These are phyloP conservation scores for Sporothrix brasiliensis DNA, from an alignment of 2,329 filamentous ascomycete genomes.

Conservation along the genomic window DNA sequence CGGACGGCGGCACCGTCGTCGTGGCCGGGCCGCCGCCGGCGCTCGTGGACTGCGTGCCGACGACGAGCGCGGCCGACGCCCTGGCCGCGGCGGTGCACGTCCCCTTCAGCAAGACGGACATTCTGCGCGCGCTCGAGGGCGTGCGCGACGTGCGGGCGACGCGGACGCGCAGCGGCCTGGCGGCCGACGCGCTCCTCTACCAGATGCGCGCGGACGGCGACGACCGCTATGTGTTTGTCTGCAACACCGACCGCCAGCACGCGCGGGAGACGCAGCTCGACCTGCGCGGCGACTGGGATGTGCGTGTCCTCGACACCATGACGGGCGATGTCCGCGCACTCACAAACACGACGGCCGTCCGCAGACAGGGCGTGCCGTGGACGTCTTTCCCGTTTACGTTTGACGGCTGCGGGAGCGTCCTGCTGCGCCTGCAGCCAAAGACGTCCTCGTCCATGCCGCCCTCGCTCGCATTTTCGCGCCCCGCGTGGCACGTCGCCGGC, in stretches of 20 bases:
- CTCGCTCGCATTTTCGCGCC: not conserved
- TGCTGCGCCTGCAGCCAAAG: constrained; percentile 8
- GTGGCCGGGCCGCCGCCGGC: not conserved
- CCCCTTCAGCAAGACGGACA: constrained; percentile 3
- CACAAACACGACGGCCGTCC: not conserved
- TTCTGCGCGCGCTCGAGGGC: not conserved
- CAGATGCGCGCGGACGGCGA: constrained; percentile 16
- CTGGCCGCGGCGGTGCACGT: not conserved
- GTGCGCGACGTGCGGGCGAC: constrained; percentile 7
- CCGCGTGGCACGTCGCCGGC: constrained; percentile 5
- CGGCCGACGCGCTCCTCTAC: not conserved
- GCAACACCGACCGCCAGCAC: constrained; percentile 13
- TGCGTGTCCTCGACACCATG: constrained; percentile 2
- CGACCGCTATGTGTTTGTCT: constrained; percentile 6
- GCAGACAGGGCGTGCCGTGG: not conserved
- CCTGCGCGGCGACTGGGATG: constrained; percentile 8
- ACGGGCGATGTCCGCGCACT: not conserved
- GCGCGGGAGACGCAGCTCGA: not conserved
- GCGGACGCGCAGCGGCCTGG: not conserved
- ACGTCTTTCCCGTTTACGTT: not conserved
- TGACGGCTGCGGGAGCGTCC: not conserved
- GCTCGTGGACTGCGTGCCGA: not conserved
- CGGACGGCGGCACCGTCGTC: constrained; percentile 1
- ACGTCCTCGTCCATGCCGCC: not conserved
- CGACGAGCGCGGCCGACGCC: not conserved